phyloP scores from a whole-genome alignment of 768 basidiomycete genomes.

The Ramaria sp. region DNA sequence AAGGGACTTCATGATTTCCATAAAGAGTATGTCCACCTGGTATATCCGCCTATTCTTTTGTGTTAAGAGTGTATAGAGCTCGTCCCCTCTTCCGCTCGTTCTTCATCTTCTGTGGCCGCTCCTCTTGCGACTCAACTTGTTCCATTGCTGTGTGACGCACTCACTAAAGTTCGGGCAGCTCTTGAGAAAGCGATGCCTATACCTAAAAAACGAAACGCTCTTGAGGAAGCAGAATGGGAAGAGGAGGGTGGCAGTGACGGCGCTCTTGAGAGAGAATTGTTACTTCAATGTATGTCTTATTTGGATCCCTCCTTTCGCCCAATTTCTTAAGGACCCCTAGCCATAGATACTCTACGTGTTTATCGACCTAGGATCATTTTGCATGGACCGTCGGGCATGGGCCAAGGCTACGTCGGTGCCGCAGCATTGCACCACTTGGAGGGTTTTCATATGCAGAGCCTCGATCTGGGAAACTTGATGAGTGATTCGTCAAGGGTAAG shows the following conservation, averaged over 20 bases:
- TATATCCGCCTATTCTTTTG: neutral
- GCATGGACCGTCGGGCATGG: conserved; percentile 78
- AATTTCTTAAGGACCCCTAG: conserved; percentile 27
- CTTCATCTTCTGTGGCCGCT: conserved; percentile 75
- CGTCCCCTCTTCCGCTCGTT: conserved; percentile 89
- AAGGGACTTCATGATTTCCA: conserved; percentile 93
- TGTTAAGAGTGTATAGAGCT: conserved; percentile 45
- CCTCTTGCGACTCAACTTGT: conserved; percentile 78
- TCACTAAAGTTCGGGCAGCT: conserved; percentile 61
- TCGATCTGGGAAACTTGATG: conserved; percentile 83
- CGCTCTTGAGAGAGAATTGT: conserved; percentile 80
- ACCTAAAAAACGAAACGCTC: conserved; percentile 67
- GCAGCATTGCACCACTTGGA: conserved; percentile 90
- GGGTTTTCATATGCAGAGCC: conserved; percentile 88
- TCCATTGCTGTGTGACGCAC: conserved; percentile 56
- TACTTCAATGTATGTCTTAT: conserved; percentile 61
- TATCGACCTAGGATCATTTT: conserved; percentile 83
- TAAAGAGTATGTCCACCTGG: conserved; percentile 59
- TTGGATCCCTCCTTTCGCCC: neutral
- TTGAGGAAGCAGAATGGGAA: conserved; percentile 95
- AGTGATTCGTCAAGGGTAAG: conserved; percentile 82
- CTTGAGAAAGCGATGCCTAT: conserved; percentile 71
- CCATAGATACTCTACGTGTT: conserved; percentile 83
- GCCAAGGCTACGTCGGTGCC: conserved; percentile 81
- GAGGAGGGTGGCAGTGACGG: conserved; percentile 63